These are phyloP conservation scores for Heliamphora exappendiculata DNA, from an alignment of 148 eudicot species.

Conservation along the genomic window DNA sequence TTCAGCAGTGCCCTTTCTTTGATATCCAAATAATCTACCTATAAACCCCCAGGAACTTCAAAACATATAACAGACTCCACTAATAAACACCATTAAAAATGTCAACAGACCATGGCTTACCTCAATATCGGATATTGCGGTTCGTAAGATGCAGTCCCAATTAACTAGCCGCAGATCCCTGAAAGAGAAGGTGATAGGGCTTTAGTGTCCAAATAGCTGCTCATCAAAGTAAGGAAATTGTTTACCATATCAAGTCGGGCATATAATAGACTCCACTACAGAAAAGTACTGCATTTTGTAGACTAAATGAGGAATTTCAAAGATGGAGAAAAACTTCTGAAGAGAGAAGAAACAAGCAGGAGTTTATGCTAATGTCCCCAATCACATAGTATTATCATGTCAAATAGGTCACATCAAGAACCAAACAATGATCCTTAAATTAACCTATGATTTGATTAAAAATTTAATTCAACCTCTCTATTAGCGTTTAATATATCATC, in stretches of 20 bases:
- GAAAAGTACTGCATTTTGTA: not conserved
- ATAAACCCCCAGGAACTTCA: constrained; percentile 18
- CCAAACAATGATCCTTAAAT: not conserved
- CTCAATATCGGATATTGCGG: constrained; percentile 95
- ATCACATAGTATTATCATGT: not conserved
- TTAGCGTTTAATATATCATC: not conserved
- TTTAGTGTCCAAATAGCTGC: not conserved
- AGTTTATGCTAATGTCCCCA: not conserved
- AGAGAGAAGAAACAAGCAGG: not conserved
- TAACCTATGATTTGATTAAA: not conserved
- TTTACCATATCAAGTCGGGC: not conserved
- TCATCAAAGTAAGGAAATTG: not conserved
- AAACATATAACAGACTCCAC: not conserved
- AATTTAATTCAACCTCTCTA: not conserved
- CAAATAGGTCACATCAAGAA: not conserved
- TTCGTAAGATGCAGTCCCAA: constrained; percentile 91
- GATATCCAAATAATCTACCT: constrained; percentile 83
- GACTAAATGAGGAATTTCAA: not conserved
- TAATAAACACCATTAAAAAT: not conserved
- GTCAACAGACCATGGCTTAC: constrained; percentile 24
- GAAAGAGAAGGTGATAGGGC: constrained; percentile 13
- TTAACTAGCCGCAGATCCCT: constrained; percentile 83
- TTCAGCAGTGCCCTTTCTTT: constrained; percentile 63
- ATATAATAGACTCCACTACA: not conserved
- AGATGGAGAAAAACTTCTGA: not conserved